Evolutionary conservation across 2,329 filamentous ascomycete genomes (phyloP), one percentile per base, ranked within the genome.

Genomic region (Malbranchea cinnamomea): DNA sequence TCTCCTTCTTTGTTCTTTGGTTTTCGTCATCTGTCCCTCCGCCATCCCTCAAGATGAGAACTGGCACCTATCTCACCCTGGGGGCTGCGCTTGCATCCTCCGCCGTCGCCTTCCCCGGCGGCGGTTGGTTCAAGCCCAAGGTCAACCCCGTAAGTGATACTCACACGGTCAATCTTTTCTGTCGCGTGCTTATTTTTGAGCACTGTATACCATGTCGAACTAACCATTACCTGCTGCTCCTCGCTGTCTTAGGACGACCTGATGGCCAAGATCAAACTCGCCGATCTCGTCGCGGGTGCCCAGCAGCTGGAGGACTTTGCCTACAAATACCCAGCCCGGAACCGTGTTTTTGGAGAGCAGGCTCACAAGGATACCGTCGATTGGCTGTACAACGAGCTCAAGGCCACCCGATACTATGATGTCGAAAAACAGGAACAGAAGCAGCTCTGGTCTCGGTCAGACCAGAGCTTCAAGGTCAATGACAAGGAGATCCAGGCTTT

Each of bases 291-390:
- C 10, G 36, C 29, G 4, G 43, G 41, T 12, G 32, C 39, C 5
- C 30, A 38, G 20, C 37, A 38, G 23, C 34, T 47, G 5, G 35
- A 47, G 30, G 26, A 31, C 10, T 33, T 46, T 35, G 41, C 43
- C 14, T 36, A 46, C 24, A 28, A 34, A 1, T 28, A 37, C 10
- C 37, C 42, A 5, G 41, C 31, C 7, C 33, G 44, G 13, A 47
- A 44, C 23, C 38, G 44, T 26, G 43, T 45, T 14, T 46, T 47
- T 23, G 44, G 44, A 13, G 34, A 22, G 4, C n/a, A 24, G 11
- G 35, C 21, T 16, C 39, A 41, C 32, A 37, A 38, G 23, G 37
- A 26, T 11, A 39, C 37, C 19, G 31, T 41, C 18, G 37, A 41
- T 15, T 41, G 27, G 17, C 28, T 41, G 17, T 32, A 34, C 23